Percentiles rank a stretch among this genome's conserved stretches.
phyloP scores from a whole-genome alignment of 2,329 filamentous ascomycete genomes.

The Kalaharituber pfeilii region DNA sequence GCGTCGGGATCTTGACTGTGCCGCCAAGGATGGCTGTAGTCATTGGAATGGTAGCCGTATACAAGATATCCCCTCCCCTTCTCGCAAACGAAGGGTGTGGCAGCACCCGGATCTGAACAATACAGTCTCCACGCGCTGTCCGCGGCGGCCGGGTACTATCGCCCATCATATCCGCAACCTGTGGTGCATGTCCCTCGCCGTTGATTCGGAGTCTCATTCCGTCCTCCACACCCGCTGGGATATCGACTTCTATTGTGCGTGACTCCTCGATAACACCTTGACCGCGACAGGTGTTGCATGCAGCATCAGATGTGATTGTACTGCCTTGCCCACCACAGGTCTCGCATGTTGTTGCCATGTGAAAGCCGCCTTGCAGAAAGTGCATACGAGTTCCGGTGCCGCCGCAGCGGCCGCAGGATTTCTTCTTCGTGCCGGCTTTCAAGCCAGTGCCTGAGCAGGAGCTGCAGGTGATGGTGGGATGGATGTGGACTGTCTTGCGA shows the following conservation, averaged over 20 bases:
- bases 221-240: constrained; percentile 89
- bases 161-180: constrained; percentile 51
- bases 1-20: constrained; percentile 72
- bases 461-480: constrained; percentile 61
- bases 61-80: constrained; percentile 73
- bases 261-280: constrained; percentile 69
- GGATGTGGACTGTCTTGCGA: constrained; percentile 71
- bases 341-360: constrained; percentile 81
- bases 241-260: constrained; percentile 73
- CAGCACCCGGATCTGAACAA: constrained; percentile 77
- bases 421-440: constrained; percentile 59
- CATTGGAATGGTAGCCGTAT: constrained; percentile 77
- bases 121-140: constrained; percentile 69
- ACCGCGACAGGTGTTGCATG: constrained; percentile 64
- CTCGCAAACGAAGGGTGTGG: constrained; percentile 79
- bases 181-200: constrained; percentile 72
- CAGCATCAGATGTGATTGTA: constrained; percentile 57
- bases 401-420: constrained; percentile 60
- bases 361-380: constrained; percentile 81
- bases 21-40: constrained; percentile 87
- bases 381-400: constrained; percentile 77
- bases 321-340: constrained; percentile 64
- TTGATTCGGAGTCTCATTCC: constrained; percentile 79
- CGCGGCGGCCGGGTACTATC: constrained; percentile 32
- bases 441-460: constrained; percentile 71